Base-by-base conservation (phyloP, 2,329 filamentous ascomycete species). In the Colletotrichum sp. region DNA sequence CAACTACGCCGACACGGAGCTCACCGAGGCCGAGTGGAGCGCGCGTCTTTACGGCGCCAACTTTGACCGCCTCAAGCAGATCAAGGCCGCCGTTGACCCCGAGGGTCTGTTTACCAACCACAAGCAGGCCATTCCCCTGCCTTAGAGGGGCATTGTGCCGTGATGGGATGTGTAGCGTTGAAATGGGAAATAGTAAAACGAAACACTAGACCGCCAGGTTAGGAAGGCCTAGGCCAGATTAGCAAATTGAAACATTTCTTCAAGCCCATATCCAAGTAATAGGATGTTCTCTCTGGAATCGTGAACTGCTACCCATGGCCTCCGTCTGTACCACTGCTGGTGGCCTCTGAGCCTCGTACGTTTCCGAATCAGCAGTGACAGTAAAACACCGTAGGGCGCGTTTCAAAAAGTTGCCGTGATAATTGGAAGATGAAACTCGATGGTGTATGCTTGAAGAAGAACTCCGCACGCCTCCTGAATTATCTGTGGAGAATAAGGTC, bases 1-100 rank as follows among this genome's bases (percentile, higher is more conserved):
- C 71, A 77, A 78, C 71, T 78, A 77, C 64, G 74, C 68, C 28
- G 76, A 77, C 59, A 72, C 76, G 4, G 75, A 78, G 68, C 76
- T 78, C n/a, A 28, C 57, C 15, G 67, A 75, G 71, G 64, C 70
- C 13, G 75, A 78, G 60, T 77, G 76, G 76, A 77, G 71, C 34
- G 52, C 68, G 28, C 71, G 75, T 36, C 75, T 78, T 13, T 77
- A 77, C 59, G 76, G 76, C 55, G 57, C 59, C 68, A 78, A 78
- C 71, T 78, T 70, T 39, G 71, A 67, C n/a, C 67, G 76, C 18
- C 76, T 78, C 16, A 77, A 75, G 75, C 39, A 72, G 71, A 71
- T 77, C 64, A 78, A 78, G 76, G 26, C 67, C 32, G 52, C 59
- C 28, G 44, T 75, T 13, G 77, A 78, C 75, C 77, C 77, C 7